phyloP scores from a whole-genome alignment of 2,329 filamentous ascomycete genomes.

The Ophiostoma angusticollis region DNA sequence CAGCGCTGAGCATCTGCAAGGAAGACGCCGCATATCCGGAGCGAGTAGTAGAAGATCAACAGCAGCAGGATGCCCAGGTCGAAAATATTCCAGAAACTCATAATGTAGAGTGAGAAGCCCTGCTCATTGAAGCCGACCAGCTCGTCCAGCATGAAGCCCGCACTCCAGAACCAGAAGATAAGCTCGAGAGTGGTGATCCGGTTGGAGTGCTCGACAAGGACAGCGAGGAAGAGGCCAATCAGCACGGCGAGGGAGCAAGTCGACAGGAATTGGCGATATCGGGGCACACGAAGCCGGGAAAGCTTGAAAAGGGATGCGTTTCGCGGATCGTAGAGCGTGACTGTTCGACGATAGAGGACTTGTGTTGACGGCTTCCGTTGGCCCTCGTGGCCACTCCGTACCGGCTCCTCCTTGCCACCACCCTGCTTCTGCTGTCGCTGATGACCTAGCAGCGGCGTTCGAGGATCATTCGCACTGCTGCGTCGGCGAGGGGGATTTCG shows the following conservation, averaged over 20 bases:
- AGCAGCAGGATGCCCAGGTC: constrained; percentile 80
- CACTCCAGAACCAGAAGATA: constrained; percentile 95
- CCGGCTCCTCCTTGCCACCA: constrained; percentile 6
- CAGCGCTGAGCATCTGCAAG: constrained; percentile 62
- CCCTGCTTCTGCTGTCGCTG: constrained; percentile 14
- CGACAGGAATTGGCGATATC: constrained; percentile 82
- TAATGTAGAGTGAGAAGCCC: constrained; percentile 89
- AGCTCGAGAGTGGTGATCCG: constrained; percentile 76
- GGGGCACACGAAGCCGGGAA: constrained; percentile 77
- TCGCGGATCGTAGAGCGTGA: constrained; percentile 77
- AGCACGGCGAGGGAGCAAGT: constrained; percentile 78
- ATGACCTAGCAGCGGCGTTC: constrained; percentile 38
- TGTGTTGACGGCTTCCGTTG: constrained; percentile 12
- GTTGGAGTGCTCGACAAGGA: constrained; percentile 61
- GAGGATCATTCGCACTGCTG: constrained; percentile 23
- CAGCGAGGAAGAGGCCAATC: constrained; percentile 72
- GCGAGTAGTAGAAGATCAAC: constrained; percentile 77
- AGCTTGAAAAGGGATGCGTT: constrained; percentile 87
- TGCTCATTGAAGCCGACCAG: constrained; percentile 94
- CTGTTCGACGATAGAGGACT: constrained; percentile 51
- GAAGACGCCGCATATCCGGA: constrained; percentile 78
- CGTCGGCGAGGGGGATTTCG: constrained; percentile 9
- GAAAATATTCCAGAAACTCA: constrained; percentile 97
- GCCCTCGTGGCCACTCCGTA: neutral
- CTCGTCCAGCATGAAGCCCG: constrained; percentile 93